phyloP scores from a whole-genome alignment of 164 flowering plant species.

The Vitis labrusca region DNA sequence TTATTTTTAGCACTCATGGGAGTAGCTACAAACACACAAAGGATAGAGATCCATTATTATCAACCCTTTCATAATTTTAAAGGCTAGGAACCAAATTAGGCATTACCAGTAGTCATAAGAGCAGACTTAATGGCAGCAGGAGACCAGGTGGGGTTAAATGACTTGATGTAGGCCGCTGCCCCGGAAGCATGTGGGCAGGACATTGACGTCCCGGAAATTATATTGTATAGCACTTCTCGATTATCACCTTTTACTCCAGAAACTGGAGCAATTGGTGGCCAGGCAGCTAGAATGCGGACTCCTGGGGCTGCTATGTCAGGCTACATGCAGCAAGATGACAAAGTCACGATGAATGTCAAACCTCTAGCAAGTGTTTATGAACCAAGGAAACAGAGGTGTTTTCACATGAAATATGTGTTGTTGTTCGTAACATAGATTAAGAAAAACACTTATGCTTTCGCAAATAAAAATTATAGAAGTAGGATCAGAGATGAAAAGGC shows the following conservation, averaged over 20 bases:
- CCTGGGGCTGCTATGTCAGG: slow-evolving; percentile 44
- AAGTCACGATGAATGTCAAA: no score
- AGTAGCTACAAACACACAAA: slow-evolving; percentile 1
- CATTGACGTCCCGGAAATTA: slow-evolving; percentile 41
- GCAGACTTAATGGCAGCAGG: slow-evolving; percentile 42
- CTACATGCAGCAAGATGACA: slow-evolving; percentile 10
- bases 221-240: slow-evolving; percentile 14
- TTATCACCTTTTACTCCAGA: slow-evolving; percentile 8
- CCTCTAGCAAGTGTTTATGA: no score
- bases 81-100: neutral
- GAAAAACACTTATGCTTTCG: no score
- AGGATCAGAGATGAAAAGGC: no score
- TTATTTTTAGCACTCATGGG: slow-evolving; percentile 6
- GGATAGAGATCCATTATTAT: no score
- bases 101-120: slow-evolving; percentile 38
- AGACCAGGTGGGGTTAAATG: slow-evolving; percentile 38
- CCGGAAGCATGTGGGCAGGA: slow-evolving; percentile 39
- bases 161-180: slow-evolving; percentile 34
- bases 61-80: neutral
- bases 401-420: no score
- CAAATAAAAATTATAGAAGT: no score
- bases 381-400: no score
- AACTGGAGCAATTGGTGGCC: slow-evolving; percentile 20
- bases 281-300: slow-evolving; percentile 34
- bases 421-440: no score